phyloP scores from a whole-genome alignment of 768 basidiomycete species.

The Imleria badia region DNA sequence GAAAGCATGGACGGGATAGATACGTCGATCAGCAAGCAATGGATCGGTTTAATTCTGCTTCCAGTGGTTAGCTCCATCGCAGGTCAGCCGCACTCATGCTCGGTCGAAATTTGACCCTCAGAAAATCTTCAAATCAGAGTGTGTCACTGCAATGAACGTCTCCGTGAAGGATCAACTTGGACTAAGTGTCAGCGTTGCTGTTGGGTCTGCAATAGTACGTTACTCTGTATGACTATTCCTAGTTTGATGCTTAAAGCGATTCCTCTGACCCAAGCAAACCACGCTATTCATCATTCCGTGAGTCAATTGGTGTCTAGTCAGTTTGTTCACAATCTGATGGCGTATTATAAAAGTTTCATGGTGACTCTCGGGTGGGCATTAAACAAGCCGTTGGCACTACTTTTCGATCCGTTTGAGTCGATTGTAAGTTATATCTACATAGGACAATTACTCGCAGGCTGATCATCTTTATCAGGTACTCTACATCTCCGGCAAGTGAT shows the following conservation, averaged over 20 bases:
- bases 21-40: slow-evolving; percentile 73
- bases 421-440: slow-evolving; percentile 42
- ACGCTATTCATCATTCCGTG: slow-evolving; percentile 84
- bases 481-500: slow-evolving; percentile 35
- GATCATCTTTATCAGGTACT: slow-evolving; percentile 28
- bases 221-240: not conserved
- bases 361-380: slow-evolving; percentile 78
- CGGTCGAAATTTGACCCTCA: not conserved
- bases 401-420: slow-evolving; percentile 90
- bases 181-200: slow-evolving; percentile 80
- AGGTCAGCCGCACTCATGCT: slow-evolving; percentile 41
- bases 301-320: slow-evolving; percentile 23
- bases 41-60: slow-evolving; percentile 85
- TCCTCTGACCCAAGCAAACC: slow-evolving; percentile 56
- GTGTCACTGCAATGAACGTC: slow-evolving; percentile 87
- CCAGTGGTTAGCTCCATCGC: slow-evolving; percentile 82
- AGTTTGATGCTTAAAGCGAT: not conserved
- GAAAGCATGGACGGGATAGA: slow-evolving; percentile 82
- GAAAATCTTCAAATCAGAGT: slow-evolving; percentile 47
- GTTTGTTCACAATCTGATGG: not conserved
- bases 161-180: slow-evolving; percentile 83
- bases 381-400: slow-evolving; percentile 73
- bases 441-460: not conserved
- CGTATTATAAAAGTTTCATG: slow-evolving; percentile 51
- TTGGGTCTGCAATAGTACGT: slow-evolving; percentile 73